Evolutionary conservation across 2,329 filamentous ascomycete species (phyloP), one percentile per base, ranked within the genome.

Genomic region (Cercospora brassicicola): DNA sequence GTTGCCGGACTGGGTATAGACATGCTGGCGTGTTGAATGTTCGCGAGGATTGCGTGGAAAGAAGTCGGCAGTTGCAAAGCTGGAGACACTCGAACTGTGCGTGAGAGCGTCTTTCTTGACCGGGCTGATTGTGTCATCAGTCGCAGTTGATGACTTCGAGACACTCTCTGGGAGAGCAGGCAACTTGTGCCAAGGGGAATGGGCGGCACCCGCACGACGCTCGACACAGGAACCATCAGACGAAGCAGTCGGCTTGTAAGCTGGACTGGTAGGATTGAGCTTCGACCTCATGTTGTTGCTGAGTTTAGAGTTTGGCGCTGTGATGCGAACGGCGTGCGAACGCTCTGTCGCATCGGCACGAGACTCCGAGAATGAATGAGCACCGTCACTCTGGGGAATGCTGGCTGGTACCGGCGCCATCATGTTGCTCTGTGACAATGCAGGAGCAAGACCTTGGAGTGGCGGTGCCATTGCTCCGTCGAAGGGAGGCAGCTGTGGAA

Each of bases 251-350:
- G 78, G 78, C 68, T 77, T 77, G 74, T 80, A 80, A 28, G 73
- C 76, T 30, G 78, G 78, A 60, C 78, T 80, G 76, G 78, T 79
- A 7, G 78, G 78, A 64, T 80, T 79, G 65, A 80, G 72, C 20
- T 57, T 71, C 30, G 77, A 79, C 62, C 77, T 78, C 30, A 70
- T 36, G 20, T 71, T 67, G 26, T 65, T 64, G 18, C 67, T 56
- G 9, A 67, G 53, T 67, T 73, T 77, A 11, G 64, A 59, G 33
- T 75, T 74, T 10, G 78, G 78, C 15, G 73, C 72, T 65, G 74
- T 78, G 72, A 79, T 79, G n/a, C 76, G 72, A 42, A 79, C 55
- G 26, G 78, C 78, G 61, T 71, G 76, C 4, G 73, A 75, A 30
- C 73, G 73, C 36, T 66, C 26, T 70, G 67, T 36, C 68, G 23